Percentiles rank a stretch among this genome's conserved stretches.
Conservation (phyloP, 2,329 filamentous ascomycete genomes). For the Neurospora crassa region DNA sequence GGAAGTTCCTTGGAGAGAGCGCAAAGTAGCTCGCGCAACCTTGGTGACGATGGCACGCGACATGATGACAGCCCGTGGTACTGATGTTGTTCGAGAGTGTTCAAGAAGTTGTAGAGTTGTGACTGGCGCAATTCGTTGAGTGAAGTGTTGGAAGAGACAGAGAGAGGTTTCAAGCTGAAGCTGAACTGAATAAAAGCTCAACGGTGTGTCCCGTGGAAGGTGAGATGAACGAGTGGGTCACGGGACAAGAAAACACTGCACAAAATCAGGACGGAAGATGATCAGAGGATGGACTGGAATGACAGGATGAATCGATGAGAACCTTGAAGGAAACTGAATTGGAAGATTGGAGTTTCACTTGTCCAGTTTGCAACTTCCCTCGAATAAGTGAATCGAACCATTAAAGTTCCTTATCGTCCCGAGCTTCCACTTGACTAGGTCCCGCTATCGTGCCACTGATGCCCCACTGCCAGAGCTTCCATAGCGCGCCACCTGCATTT, state of each 20-base stretch:
- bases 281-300: not conserved
- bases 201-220: not conserved
- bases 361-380: not conserved
- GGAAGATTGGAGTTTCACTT: not conserved
- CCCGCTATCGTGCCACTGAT: not conserved
- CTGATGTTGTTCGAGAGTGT: not conserved
- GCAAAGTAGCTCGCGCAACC: slow-evolving; percentile 28
- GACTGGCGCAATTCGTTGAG: not conserved
- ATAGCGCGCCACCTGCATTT: no score
- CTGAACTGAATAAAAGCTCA: not conserved
- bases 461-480: not conserved
- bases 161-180: not conserved
- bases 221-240: not conserved
- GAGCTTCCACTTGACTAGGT: not conserved
- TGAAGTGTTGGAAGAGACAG: not conserved
- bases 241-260: not conserved
- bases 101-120: not conserved
- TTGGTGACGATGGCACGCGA: slow-evolving; percentile 24
- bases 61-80: slow-evolving; percentile 18
- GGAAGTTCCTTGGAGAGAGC: slow-evolving; percentile 21
- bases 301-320: not conserved
- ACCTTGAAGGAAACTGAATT: not conserved
- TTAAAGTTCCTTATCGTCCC: not conserved
- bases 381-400: not conserved
- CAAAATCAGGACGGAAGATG: not conserved